phyloP scores from a whole-genome alignment of 768 basidiomycete species.

The Rhodocollybia butyracea region DNA sequence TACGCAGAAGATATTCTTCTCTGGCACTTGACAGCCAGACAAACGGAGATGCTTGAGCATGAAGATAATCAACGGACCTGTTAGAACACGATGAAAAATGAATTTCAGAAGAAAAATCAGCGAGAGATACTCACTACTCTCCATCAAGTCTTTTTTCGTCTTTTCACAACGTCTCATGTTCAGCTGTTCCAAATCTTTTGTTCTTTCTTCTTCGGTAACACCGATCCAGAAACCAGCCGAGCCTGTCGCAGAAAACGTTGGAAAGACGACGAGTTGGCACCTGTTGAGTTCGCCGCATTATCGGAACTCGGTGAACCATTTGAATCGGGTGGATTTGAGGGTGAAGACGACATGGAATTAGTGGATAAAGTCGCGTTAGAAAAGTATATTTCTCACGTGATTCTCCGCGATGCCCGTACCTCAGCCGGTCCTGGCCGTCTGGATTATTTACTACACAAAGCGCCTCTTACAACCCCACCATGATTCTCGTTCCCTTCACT shows the following conservation, averaged over 20 bases:
- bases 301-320: background rate
- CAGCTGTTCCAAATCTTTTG: slow-evolving; percentile 32
- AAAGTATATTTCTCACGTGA: too few species aligned
- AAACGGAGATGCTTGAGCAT: slow-evolving; percentile 88
- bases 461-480: too few species aligned
- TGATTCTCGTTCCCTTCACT: too few species aligned
- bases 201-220: slow-evolving; percentile 42
- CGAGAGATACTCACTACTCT: slow-evolving; percentile 52
- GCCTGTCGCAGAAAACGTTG: slow-evolving; percentile 47
- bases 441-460: too few species aligned
- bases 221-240: slow-evolving; percentile 48
- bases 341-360: background rate
- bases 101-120: slow-evolving; percentile 9
- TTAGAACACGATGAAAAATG: slow-evolving; percentile 11
- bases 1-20: slow-evolving; percentile 74
- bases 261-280: slow-evolving; percentile 40
- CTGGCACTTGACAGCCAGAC: slow-evolving; percentile 67
- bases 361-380: too few species aligned
- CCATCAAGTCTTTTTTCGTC: slow-evolving; percentile 65
- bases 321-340: background rate
- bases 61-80: slow-evolving; percentile 85
- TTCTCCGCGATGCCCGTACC: too few species aligned
- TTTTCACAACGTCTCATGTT: slow-evolving; percentile 56
- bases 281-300: too few species aligned
- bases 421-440: too few species aligned